Base-by-base conservation (phyloP, 257 asterid species). In the Capsicum baccatum region DNA sequence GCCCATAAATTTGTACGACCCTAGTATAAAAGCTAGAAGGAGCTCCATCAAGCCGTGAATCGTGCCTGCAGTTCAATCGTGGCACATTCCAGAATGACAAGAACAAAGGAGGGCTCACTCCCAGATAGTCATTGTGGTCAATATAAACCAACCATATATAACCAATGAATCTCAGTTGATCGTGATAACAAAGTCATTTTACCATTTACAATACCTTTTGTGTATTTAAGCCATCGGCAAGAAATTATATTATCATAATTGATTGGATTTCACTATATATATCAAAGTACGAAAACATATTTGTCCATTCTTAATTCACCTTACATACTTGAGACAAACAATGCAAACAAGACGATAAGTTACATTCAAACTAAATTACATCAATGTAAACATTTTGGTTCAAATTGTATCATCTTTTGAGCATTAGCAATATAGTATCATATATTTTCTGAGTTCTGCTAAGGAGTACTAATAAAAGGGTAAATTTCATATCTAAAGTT, bases 401-500 rank as follows among this genome's bases (percentile, higher is more conserved):
- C 17, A 63, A 63, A 64, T 64, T 64, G 33, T 64, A 33, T 2
- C 47, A 33, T 26, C 44, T 64, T 21, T 64, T 11, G 17, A 64
- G 9, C 70, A 64, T 26, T 26, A 66, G 16, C 10, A 66, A 33
- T 66, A 66, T 0, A 66, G 26, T 33, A 64, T 6, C 44, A 67
- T 14, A 35, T 35, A 35, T 42, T 35, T 67, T 37, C 3, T 3
- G 35, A 67, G 48, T 66, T 13, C 26, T 26, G 26, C 48, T 66
- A 66, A 12, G 73, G 73, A 66, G 10, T 67, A 37, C 37, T 67
- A 35, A 67, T 44, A 44, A 44, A 44, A 44, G 48, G 48, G 48
- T 44, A 44, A 4, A 48, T 84, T 84, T 90, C 92, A 86, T 88
- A 90, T 87, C 89, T 82, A 15, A 88, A 74, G 73, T 42, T 84